These are phyloP conservation scores for Halophytophthora batemanensis DNA, from an alignment of 352 stramenopile species.

Conservation along the genomic window DNA sequence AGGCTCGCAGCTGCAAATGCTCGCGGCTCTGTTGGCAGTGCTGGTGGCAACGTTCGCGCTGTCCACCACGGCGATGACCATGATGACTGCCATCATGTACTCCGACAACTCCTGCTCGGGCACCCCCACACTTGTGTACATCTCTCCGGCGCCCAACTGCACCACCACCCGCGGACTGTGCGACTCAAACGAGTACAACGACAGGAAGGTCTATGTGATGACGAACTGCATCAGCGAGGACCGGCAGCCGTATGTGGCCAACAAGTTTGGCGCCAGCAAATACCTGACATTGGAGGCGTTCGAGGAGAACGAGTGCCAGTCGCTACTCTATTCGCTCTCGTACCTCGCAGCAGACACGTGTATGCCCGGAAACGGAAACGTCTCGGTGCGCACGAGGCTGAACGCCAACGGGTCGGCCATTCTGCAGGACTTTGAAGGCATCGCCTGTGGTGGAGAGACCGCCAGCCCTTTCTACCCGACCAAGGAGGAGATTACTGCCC, in stretches of 20 bases:
- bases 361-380: neutral
- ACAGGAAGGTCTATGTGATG: neutral
- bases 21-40: neutral
- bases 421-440: slow-evolving; percentile 4
- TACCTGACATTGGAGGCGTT: slow-evolving; percentile 8
- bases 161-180: slow-evolving; percentile 1
- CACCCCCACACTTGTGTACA: neutral
- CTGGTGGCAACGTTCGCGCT: neutral
- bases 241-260: slow-evolving; percentile 1
- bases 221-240: slow-evolving; percentile 3
- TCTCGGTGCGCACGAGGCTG: neutral
- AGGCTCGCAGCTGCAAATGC: neutral
- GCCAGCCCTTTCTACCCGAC: neutral
- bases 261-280: slow-evolving; percentile 4
- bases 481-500: neutral
- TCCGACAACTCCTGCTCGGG: slow-evolving; percentile 6
- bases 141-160: slow-evolving; percentile 1
- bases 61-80: neutral
- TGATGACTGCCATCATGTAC: slow-evolving; percentile 6
- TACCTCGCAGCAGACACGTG: slow-evolving; percentile 12
- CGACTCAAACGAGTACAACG: neutral
- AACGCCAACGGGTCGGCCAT: slow-evolving; percentile 1
- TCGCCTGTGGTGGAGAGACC: neutral
- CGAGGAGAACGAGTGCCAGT: neutral
- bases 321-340: neutral